Conservation (phyloP, 176 grass and related monocot species). For the Phragmites australis region DNA sequence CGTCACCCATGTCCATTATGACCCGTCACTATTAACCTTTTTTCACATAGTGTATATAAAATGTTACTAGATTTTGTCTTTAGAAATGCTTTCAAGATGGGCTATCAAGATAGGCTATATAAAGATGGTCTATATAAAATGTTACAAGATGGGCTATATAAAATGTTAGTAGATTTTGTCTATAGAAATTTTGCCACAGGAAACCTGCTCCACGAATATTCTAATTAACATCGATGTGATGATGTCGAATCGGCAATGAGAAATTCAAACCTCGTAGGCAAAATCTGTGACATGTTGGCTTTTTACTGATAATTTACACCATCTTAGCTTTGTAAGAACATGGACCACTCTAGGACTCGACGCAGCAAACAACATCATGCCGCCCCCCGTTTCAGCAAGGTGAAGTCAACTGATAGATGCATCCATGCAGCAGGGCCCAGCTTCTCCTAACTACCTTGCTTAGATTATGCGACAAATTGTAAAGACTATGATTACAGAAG, state of each 20-base stretch:
- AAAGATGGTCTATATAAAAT: no score
- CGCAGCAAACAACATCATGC: background rate
- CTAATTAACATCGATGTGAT: background rate
- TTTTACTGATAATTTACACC: background rate
- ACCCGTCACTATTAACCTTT: no score
- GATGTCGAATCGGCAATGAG: background rate
- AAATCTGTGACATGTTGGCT: background rate
- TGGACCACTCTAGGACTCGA: background rate
- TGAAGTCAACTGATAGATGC: conserved; percentile 33
- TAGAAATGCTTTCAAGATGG: no score
- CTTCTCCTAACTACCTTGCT: conserved; percentile 39
- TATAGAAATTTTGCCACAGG: no score
- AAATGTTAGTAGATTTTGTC: no score
- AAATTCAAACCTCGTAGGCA: conserved; percentile 15
- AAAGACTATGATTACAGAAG: no score
- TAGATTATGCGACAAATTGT: conserved; percentile 27
- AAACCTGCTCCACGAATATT: background rate
- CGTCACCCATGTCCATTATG: no score
- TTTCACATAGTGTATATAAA: no score
- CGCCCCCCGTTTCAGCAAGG: conserved; percentile 6
- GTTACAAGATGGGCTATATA: no score
- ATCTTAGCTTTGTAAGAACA: no score
- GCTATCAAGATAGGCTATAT: no score
- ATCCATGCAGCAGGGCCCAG: conserved; percentile 25
- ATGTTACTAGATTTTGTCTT: no score